Base-by-base conservation (phyloP, 2,329 filamentous ascomycete genomes). In the Tricladium varicosporioides region DNA sequence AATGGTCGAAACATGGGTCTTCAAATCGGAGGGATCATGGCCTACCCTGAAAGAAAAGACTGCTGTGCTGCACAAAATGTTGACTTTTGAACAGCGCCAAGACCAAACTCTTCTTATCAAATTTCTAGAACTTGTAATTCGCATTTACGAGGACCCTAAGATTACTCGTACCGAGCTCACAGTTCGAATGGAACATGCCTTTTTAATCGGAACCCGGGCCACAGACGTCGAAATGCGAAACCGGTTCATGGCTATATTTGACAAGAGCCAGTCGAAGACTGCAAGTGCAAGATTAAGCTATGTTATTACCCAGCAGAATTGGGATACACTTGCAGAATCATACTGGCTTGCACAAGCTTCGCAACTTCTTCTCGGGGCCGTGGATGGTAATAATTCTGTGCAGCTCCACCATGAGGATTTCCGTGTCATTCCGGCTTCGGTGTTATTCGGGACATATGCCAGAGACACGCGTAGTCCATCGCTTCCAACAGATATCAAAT, bases 11-110 rank as follows among this genome's bases (percentile, higher is more conserved):
- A 83, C 81, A 32, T 99, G 95, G 95, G 90, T 99, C 5, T 99
- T 99, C 78, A 85, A 91, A 63, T 94, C 91, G 0, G 92, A 91
- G 57, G 94, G 96, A 62, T 94, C 92, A 1, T 97, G 94, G 81
- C 94, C 94, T 0, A 99, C 94, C 0, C 80, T 99, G 1, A 99
- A 99, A 73, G 95, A 99, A 74, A 99, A 99, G 78, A 97, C 93
- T 0, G 95, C 95, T 1, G 94, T 99, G 1, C 77, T 99, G n/a
- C 92, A 96, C 67, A 99, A 99, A 76, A 99, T 99, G 94, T 78
- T 97, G 14, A 87, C 92, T 0, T 99, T 99, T 65, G 94, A 99
- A 73, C 85, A 90, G 56, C 84, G 94, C 42, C 76, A 82, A 27
- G 93, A 97, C 69, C 84, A 87, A 32, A 91, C 88, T 0, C 87